A percentile compares a stretch with the other conserved stretches of the same genome.
phyloP scores from a whole-genome alignment of 257 asterid genomes.

The Dorcoceras hygrometricum region DNA sequence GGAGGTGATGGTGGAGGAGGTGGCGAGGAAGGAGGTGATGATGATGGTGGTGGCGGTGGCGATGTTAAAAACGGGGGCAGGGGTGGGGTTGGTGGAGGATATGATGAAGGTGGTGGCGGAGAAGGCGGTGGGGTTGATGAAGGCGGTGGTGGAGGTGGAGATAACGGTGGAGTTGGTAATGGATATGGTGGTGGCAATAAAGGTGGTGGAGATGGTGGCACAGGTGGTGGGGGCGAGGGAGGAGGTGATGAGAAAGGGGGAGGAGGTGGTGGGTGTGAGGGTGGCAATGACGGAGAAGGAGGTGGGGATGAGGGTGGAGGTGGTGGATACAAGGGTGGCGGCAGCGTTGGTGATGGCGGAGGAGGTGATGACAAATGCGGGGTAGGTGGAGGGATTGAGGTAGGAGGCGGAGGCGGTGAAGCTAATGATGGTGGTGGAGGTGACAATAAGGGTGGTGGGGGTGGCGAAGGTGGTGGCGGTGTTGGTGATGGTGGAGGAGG shows the following conservation, averaged over 20 bases:
- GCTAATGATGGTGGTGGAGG: not conserved
- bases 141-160: not conserved
- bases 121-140: not conserved
- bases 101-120: not conserved
- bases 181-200: too few relatives aligned
- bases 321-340: not conserved
- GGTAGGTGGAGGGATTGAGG: too few relatives aligned
- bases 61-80: too few relatives aligned
- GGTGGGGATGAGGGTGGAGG: not conserved
- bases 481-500: conserved; percentile 19
- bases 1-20: not conserved
- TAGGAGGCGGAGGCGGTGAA: not conserved
- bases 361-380: not conserved
- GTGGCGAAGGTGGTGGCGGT: not conserved
- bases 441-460: too few relatives aligned
- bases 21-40: not conserved
- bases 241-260: not conserved
- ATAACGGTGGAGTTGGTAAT: too few relatives aligned
- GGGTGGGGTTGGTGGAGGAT: not conserved
- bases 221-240: rapidly evolving
- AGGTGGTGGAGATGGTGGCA: not conserved
- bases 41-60: too few relatives aligned
- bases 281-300: not conserved
- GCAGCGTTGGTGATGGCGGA: not conserved
- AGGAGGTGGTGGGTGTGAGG: not conserved